These are phyloP conservation scores for Brasenia schreberi DNA, from an alignment of 164 flowering plant species.

Conservation along the genomic window DNA sequence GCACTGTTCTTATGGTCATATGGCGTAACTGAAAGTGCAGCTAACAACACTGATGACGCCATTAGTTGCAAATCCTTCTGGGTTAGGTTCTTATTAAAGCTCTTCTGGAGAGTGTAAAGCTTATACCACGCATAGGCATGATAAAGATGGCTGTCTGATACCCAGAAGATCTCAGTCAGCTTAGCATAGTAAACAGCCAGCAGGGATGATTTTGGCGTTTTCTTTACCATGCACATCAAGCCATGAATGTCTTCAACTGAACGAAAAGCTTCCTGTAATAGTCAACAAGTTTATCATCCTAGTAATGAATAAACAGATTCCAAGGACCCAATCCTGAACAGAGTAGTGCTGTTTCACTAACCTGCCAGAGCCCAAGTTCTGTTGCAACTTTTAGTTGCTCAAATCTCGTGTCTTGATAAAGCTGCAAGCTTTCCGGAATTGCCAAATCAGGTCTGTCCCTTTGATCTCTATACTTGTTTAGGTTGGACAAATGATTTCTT, in stretches of 20 bases:
- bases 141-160: conserved; percentile 67
- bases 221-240: conserved; percentile 93
- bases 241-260: conserved; percentile 92
- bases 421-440: conserved; percentile 80
- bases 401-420: conserved; percentile 87
- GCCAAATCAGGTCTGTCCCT: conserved; percentile 87
- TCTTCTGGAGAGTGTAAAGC: conserved; percentile 74
- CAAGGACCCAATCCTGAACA: not conserved
- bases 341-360: conserved; percentile 5
- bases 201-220: conserved; percentile 78
- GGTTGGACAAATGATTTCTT: conserved; percentile 77
- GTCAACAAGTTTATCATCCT: not conserved
- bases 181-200: conserved; percentile 87
- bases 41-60: conserved; percentile 86
- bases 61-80: conserved; percentile 85
- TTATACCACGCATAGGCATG: conserved; percentile 97
- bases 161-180: conserved; percentile 77
- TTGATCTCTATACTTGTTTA: conserved; percentile 88
- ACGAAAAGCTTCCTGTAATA: conserved; percentile 80
- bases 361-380: conserved; percentile 97
- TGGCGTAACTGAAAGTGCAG: conserved; percentile 71
- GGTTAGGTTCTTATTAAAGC: conserved; percentile 68
- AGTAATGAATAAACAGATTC: not conserved
- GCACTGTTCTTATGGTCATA: conserved; percentile 46
- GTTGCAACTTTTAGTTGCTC: conserved; percentile 96